Evolutionary conservation across 2,329 filamentous ascomycete species (phyloP).

Genomic region (Pseudocercospora macadamiae): DNA sequence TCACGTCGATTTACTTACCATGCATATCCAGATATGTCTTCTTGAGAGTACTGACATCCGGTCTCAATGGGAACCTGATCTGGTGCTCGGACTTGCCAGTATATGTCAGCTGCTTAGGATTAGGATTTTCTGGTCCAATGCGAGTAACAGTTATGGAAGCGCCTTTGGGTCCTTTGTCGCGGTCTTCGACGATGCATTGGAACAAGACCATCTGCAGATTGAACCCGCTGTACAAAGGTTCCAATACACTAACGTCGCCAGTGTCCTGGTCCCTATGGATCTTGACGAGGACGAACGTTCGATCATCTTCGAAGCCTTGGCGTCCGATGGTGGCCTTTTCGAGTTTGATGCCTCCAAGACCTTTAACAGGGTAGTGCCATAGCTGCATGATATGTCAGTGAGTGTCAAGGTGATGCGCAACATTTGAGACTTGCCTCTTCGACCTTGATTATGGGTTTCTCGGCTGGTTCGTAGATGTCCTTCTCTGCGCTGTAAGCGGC

Average conservation of each 20-base stretch:
- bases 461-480: conserved; percentile 11
- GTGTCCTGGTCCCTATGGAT: conserved; percentile 10
- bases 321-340: conserved; percentile 12
- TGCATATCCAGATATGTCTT: conserved; percentile 12
- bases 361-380: conserved; percentile 15
- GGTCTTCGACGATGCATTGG: conserved; percentile 13
- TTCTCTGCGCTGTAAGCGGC: background rate
- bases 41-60: conserved; percentile 4
- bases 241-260: conserved; percentile 9
- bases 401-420: background rate
- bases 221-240: conserved; percentile 15
- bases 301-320: conserved; percentile 17
- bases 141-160: conserved; percentile 12
- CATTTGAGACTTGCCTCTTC: conserved; percentile 1
- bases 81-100: conserved; percentile 15
- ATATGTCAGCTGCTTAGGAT: conserved; percentile 9
- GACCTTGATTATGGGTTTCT: conserved; percentile 10
- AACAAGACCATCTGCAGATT: conserved; percentile 15
- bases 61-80: conserved; percentile 7
- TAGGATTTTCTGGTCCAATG: conserved; percentile 7
- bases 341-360: conserved; percentile 15
- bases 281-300: conserved; percentile 12
- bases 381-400: background rate
- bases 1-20: too few relatives aligned
- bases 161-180: conserved; percentile 6